Evolutionary conservation across 2,329 filamentous ascomycete genomes (phyloP), one percentile per base, ranked within the genome.

Genomic region (Westerdykella aurantiaca): DNA sequence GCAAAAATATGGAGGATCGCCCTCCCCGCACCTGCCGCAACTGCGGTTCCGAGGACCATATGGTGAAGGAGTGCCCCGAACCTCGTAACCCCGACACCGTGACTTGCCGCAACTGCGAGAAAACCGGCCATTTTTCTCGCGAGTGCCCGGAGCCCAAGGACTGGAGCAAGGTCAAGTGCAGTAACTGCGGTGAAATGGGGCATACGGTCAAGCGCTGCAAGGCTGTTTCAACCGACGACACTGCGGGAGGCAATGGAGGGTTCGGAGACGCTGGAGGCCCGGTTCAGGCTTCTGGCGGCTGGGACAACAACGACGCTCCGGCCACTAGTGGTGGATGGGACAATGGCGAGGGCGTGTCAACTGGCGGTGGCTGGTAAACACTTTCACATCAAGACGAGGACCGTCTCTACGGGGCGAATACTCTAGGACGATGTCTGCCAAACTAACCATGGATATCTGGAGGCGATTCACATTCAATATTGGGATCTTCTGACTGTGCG

Each of bases 31-130:
- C 61, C 12, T 68, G 66, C 52, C 59, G 58, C 43, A 68, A 68
- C 51, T 68, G 64, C 44, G 60, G 56, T 18, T 64, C 61, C 1
- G 57, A 60, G 18, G 66, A 65, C 11, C 66, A 69, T 39, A 60
- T 67, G 4, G 55, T 58, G 5, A 67, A 61, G 49, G 66, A 67
- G 34, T 68, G 64, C 25, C 56, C 62, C 34, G 57, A 68, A 48
- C 64, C 64, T 9, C 53, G 51, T 9, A 67, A 68, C 45, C 69
- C 58, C 10, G 58, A 53, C 25, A 62, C 74, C 67, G 49, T 63
- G 2, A 63, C 59, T 46, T 79, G 76, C 66, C 72, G 75, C 56
- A 86, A 85, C 66, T 86, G 83, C 58, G 81, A 83, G 17, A 65
- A 80, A 49, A 75, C 78, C 40, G 82, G 81, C 6, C 82, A 86